Percentiles rank a stretch among this genome's conserved stretches.
phyloP scores from a whole-genome alignment of 164 flowering plant genomes.

The Platanus orientalis region DNA sequence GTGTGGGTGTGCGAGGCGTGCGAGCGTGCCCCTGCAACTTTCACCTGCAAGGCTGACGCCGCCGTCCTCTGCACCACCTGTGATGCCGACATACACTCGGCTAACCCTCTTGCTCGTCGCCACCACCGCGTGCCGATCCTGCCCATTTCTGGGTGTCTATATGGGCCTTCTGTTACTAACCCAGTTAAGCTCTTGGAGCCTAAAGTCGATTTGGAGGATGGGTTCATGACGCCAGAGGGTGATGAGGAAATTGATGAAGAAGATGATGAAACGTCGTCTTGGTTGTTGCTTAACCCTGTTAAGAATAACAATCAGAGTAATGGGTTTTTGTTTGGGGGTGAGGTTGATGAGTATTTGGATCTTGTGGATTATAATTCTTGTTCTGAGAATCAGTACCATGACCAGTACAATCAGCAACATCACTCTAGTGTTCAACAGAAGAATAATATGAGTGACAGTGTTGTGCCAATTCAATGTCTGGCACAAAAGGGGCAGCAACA shows the following conservation, averaged over 20 bases:
- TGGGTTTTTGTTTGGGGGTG: slow-evolving; percentile 48
- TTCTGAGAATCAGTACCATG: slow-evolving; percentile 27
- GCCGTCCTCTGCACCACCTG: slow-evolving; percentile 73
- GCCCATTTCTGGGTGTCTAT: slow-evolving; percentile 32
- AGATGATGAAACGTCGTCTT: slow-evolving; percentile 72
- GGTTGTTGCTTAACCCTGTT: slow-evolving; percentile 57
- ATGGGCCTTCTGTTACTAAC: slow-evolving; percentile 20
- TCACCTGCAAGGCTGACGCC: slow-evolving; percentile 84
- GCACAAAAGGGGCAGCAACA: slow-evolving; percentile 27
- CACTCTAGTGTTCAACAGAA: slow-evolving; percentile 19
- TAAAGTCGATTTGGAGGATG: slow-evolving; percentile 9
- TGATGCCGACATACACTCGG: slow-evolving; percentile 78
- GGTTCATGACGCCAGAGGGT: slow-evolving; percentile 18
- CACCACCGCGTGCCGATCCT: slow-evolving; percentile 48
- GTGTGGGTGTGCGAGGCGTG: slow-evolving; percentile 80
- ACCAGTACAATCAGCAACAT: slow-evolving; percentile 22
- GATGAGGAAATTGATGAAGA: slow-evolving; percentile 37
- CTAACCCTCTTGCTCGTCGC: slow-evolving; percentile 80
- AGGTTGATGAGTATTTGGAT: slow-evolving; percentile 70
- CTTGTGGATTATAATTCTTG: slow-evolving; percentile 51
- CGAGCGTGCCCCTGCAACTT: slow-evolving; percentile 70
- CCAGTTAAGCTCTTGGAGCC: slow-evolving; percentile 10
- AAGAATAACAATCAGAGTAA: slow-evolving; percentile 32
- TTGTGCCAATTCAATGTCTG: slow-evolving; percentile 50
- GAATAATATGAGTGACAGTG: slow-evolving; percentile 47